phyloP scores from a whole-genome alignment of 2,329 filamentous ascomycete species.

The Trichoderma hamatum region DNA sequence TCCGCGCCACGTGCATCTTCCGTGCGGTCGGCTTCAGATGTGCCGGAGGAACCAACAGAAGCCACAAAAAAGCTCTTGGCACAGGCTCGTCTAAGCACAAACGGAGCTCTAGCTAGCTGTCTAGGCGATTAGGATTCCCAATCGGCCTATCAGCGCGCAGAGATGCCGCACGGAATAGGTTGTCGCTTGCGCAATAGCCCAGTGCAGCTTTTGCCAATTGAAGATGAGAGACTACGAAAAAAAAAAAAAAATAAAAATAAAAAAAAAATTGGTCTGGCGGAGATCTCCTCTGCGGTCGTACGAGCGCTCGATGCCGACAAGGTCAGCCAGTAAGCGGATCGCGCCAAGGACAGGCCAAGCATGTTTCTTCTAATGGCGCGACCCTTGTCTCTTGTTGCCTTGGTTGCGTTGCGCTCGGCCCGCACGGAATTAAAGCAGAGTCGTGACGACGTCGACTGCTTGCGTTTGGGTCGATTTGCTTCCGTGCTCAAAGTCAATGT shows the following conservation, averaged over 20 bases:
- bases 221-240: not conserved
- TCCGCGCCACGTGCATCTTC: constrained; percentile 2
- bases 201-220: not conserved
- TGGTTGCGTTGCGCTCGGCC: not conserved
- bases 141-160: not conserved
- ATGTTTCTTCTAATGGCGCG: not conserved
- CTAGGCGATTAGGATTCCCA: not conserved
- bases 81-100: not conserved
- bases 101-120: not conserved
- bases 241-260: too few relatives aligned
- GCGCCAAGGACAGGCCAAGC: not conserved
- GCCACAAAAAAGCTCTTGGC: not conserved
- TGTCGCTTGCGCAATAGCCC: not conserved
- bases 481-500: not conserved
- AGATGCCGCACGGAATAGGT: not conserved
- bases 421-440: constrained; percentile 1
- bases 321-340: not conserved
- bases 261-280: not conserved
- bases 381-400: not conserved
- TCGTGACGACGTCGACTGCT: not conserved
- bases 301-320: not conserved
- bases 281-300: not conserved
- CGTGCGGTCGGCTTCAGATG: not conserved
- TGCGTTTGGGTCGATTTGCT: not conserved
- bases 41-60: constrained; percentile 2